Evolutionary conservation across 768 basidiomycete genomes (phyloP).

Genomic region (Zangia roseola): DNA sequence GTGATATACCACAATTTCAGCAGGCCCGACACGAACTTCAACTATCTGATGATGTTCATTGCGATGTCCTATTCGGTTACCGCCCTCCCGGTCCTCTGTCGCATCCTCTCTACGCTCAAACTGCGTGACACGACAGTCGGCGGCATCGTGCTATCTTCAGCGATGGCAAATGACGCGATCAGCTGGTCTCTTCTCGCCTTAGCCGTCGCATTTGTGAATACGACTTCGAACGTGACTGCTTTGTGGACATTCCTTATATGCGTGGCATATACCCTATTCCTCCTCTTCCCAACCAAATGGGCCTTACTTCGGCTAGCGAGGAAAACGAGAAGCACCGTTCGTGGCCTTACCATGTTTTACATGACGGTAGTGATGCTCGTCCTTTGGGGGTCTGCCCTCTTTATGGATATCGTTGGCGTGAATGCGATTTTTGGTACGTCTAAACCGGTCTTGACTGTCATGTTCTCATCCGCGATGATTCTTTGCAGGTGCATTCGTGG

Average conservation of each 20-base stretch:
- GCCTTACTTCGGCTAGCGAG: slow-evolving; percentile 69
- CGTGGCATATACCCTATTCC: slow-evolving; percentile 68
- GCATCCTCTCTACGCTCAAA: slow-evolving; percentile 89
- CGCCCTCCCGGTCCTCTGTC: slow-evolving; percentile 81
- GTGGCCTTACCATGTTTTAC: slow-evolving; percentile 82
- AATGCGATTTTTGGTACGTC: slow-evolving; percentile 80
- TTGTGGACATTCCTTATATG: slow-evolving; percentile 81
- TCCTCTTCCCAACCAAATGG: slow-evolving; percentile 65
- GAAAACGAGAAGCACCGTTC: slow-evolving; percentile 75
- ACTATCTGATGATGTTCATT: slow-evolving; percentile 91
- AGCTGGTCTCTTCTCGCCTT: slow-evolving; percentile 90
- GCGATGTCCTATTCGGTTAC: slow-evolving; percentile 90
- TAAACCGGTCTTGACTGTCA: no score
- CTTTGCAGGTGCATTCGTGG: slow-evolving; percentile 69
- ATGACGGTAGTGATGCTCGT: slow-evolving; percentile 85
- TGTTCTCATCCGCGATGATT: no score
- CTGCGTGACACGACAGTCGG: slow-evolving; percentile 90
- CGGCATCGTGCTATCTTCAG: slow-evolving; percentile 88
- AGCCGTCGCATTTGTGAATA: slow-evolving; percentile 89
- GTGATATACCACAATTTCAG: slow-evolving; percentile 56
- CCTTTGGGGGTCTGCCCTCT: slow-evolving; percentile 84
- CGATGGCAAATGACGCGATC: slow-evolving; percentile 84
- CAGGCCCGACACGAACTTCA: slow-evolving; percentile 62
- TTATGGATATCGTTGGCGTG: slow-evolving; percentile 91
- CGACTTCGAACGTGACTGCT: slow-evolving; percentile 76